phyloP scores from a whole-genome alignment of 2,329 filamentous ascomycete genomes.

The Macrophomina tecta region DNA sequence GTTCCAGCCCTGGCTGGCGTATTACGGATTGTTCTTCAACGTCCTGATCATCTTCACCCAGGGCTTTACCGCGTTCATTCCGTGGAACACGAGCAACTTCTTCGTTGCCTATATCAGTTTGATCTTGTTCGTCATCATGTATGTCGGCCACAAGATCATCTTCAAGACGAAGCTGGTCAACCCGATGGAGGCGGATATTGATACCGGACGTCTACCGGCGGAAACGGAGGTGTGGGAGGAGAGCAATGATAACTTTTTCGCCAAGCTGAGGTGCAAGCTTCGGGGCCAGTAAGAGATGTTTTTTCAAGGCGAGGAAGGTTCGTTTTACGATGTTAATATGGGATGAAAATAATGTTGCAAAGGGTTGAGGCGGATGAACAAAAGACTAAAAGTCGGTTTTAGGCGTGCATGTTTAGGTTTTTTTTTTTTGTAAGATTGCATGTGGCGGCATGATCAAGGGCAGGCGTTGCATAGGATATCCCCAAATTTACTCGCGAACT shows the following conservation, averaged over 20 bases:
- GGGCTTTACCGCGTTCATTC: conserved; percentile 50
- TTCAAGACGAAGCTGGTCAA: conserved; percentile 48
- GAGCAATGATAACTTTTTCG: conserved; percentile 26
- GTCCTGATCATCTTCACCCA: conserved; percentile 49
- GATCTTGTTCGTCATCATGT: conserved; percentile 55
- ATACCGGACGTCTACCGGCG: conserved; percentile 44
- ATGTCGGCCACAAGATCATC: conserved; percentile 63
- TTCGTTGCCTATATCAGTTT: conserved; percentile 49
- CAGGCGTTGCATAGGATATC: background rate
- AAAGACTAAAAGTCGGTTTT: conserved; percentile 7
- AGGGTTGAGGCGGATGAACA: background rate
- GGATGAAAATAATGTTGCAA: background rate
- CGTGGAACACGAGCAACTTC: conserved; percentile 44
- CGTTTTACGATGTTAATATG: background rate
- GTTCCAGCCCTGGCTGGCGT: conserved; percentile 43
- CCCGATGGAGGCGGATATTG: conserved; percentile 50
- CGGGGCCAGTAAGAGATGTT: background rate
- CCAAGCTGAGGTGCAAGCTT: conserved; percentile 21
- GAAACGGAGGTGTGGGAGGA: conserved; percentile 30
- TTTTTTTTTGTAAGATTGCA: conserved; percentile 2
- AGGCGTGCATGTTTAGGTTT: conserved; percentile 5
- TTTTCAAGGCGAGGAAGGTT: background rate
- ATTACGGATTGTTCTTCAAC: conserved; percentile 47
- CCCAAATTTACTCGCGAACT: too few relatives aligned
- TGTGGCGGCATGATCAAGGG: background rate